phyloP scores from a whole-genome alignment of 2,329 filamentous ascomycete species.

The Penicillium sp. region DNA sequence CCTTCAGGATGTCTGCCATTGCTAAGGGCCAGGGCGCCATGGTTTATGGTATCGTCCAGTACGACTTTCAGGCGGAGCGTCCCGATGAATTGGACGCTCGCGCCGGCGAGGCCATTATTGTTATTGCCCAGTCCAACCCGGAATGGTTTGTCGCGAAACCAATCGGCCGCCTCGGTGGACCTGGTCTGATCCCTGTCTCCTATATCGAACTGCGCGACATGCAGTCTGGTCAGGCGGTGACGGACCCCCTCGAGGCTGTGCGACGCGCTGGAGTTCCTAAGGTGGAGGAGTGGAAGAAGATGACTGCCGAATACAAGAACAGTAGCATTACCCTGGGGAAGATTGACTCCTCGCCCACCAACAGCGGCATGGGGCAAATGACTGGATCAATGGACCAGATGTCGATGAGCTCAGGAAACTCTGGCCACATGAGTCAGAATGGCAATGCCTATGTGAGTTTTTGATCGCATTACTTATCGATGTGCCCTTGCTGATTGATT shows the following conservation, averaged over 20 bases:
- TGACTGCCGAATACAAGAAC: slow-evolving; percentile 99
- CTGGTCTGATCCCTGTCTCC: slow-evolving; percentile 91
- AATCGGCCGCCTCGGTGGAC: slow-evolving; percentile 94
- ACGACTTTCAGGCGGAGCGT: slow-evolving; percentile 91
- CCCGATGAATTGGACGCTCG: slow-evolving; percentile 97
- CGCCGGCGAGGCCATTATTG: slow-evolving; percentile 93
- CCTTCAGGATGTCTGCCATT: slow-evolving; percentile 46
- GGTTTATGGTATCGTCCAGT: slow-evolving; percentile 96
- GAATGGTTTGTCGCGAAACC: slow-evolving; percentile 99
- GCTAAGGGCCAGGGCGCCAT: slow-evolving; percentile 69
- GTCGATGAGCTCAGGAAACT: slow-evolving; percentile 65
- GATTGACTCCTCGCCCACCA: slow-evolving; percentile 57
- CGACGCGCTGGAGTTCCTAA: slow-evolving; percentile 84
- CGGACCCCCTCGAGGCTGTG: slow-evolving; percentile 82
- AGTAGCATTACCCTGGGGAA: slow-evolving; percentile 96
- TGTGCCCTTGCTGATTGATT: not conserved
- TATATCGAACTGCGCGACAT: slow-evolving; percentile 97
- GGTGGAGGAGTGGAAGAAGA: slow-evolving; percentile 99
- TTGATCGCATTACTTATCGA: not conserved
- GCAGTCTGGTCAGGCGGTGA: slow-evolving; percentile 77
- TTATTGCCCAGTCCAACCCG: slow-evolving; percentile 96
- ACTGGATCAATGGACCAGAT: slow-evolving; percentile 74
- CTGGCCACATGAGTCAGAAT: slow-evolving; percentile 52
- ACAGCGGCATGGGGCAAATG: slow-evolving; percentile 53
- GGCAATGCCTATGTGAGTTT: slow-evolving; percentile 52